Base-by-base conservation (phyloP, 352 stramenopile species). In the Globisporangium spiculum region DNA sequence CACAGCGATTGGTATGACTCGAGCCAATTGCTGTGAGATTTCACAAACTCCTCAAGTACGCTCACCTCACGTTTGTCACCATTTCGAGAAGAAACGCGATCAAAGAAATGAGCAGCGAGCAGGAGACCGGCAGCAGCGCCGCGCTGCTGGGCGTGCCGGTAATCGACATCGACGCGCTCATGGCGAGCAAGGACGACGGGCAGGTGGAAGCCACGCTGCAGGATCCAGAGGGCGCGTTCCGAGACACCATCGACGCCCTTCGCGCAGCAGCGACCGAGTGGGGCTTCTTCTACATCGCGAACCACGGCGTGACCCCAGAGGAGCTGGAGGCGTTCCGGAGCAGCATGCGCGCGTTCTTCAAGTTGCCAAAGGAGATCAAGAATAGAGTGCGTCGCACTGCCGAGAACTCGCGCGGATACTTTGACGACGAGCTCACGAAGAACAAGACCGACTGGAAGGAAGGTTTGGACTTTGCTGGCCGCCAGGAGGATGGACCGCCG, bases 371-470 rank as follows among this genome's bases (percentile, higher is more conserved):
- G 50, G 68, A 86, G 1, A 64, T 75, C 20, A 93, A 95, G 72
- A 55, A 65, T 46, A 66, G 57, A 1, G 63, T 97, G 57, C 89
- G 70, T 5, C 96, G 91, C 69, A 84, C n/a, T 60, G 81, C 70
- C 50, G 78, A 70, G 26, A 98, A 98, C 82, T 79, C 91, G 44
- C 81, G 91, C 63, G 95, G 96, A 18, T 98, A 91, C 73, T 98
- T 97, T 76, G 91, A 98, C 68, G 86, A 97, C 69, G 96, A 98
- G 70, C 77, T 98, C 36, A 98, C 95, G 48, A 98, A 98, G 79
- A 91, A 97, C 73, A 93, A 88, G 63, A 79, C 75, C 27, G 95
- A 98, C 76, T 98, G 90, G 90, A 98, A 98, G 59, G 86, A 98
- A 70, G 78, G 72, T 12, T 78, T 97, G 16, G 93, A 98, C 80